phyloP scores from a whole-genome alignment of 179 eudicot species.

The Spinacia oleracea region DNA sequence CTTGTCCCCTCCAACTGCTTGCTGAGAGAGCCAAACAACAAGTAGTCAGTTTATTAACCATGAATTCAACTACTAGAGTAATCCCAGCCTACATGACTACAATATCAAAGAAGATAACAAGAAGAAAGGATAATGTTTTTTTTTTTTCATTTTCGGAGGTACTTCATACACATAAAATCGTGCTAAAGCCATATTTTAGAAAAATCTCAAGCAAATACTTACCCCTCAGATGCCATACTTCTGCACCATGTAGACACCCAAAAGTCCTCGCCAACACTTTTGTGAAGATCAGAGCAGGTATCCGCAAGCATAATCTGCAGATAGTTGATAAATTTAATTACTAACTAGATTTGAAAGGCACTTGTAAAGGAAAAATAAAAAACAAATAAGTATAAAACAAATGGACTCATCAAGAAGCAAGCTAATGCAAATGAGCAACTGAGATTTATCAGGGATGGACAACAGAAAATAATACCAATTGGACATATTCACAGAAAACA shows the following conservation, averaged over 20 bases:
- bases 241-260: constrained; percentile 94
- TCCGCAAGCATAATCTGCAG: constrained; percentile 71
- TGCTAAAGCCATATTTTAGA: constrained; percentile 8
- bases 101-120: background rate
- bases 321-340: constrained; percentile 7
- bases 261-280: constrained; percentile 82
- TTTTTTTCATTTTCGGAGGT: background rate
- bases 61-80: background rate
- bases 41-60: constrained; percentile 21
- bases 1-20: constrained; percentile 91
- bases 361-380: background rate
- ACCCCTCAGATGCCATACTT: constrained; percentile 87
- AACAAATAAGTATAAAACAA: background rate
- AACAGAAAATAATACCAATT: background rate
- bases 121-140: background rate
- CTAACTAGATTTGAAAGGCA: background rate
- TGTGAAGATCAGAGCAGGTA: constrained; percentile 83
- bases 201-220: constrained; percentile 18
- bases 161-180: background rate
- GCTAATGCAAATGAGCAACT: background rate
- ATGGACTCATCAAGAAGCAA: background rate
- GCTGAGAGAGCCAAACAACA: constrained; percentile 47
- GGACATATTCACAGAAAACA: background rate
- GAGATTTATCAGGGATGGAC: background rate
- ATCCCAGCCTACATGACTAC: background rate